Base-by-base conservation (phyloP, 2,329 filamentous ascomycete genomes). In the Fusarium sp. region DNA sequence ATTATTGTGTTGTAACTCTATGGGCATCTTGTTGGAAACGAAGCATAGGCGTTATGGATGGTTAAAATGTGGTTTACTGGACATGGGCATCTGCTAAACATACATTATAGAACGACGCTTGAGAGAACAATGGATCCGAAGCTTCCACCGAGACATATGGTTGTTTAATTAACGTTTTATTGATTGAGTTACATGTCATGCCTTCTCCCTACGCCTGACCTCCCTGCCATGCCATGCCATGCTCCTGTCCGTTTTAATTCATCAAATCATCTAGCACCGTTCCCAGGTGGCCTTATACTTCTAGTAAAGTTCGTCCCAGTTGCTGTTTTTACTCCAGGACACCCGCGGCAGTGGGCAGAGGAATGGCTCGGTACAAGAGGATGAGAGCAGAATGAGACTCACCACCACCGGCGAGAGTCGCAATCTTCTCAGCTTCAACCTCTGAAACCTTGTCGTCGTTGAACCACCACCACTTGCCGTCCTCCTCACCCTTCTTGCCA, bases 391-490 rank as follows among this genome's bases (percentile, higher is more conserved):
- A 95, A 83, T 96, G 94, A 61, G 91, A 93, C 83, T 96, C 94
- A 75, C 95, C 96, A 79, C 97, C 96, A 67, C 96, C 97, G 57
- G 95, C 89, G 58, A 99, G 88, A 8, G 92, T 93, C 81, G 96
- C 93, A 75, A 99, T 97, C 86, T 97, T 96, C 78, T 98, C 96
- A 32, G 90, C 87, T 22, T 94, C 91, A 34, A 99, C 96, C 85
- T 99, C 96, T 20, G 93, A 91, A 39, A 99, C 96, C 85, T 95
- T 97, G 81, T 99, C 96, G 79, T 99, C 96, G 83, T 99, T 98
- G 88, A 99, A 99, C 96, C 96, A 99, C 96, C 96, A 99, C 96
- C 96, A 99, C 79, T 95, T 98, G 76, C 94, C 95, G 80, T 97
- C 94, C 80, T 97, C 94, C 79, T 93, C 91, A 61, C 89, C 90